Conservation (phyloP, 1,284 basidiomycete genomes). For the Microbotryum lychnidis-dioicae region DNA sequence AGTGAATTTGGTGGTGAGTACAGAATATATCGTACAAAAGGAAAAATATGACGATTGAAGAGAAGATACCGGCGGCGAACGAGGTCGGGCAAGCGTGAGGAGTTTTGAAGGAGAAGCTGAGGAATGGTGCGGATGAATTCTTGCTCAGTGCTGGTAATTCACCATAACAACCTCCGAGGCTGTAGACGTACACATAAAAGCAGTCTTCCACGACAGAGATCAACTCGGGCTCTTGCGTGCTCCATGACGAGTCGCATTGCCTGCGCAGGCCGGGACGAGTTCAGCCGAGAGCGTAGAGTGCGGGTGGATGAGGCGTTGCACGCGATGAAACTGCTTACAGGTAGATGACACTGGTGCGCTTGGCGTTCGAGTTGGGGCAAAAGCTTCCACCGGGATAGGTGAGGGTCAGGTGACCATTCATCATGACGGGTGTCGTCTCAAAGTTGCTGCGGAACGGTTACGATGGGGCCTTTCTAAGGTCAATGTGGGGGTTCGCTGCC, state of each 20-base stretch:
- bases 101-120: constrained; percentile 16
- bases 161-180: no score
- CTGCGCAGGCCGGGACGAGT: constrained; percentile 54
- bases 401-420: constrained; percentile 47
- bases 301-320: constrained; percentile 48
- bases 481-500: not conserved
- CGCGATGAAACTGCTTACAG: constrained; percentile 52
- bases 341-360: constrained; percentile 54
- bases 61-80: constrained; percentile 55
- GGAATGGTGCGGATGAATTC: no score
- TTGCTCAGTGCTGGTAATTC: not conserved
- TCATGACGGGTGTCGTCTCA: constrained; percentile 54
- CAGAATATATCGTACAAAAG: constrained; percentile 9
- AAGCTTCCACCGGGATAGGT: constrained; percentile 53
- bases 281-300: constrained; percentile 52
- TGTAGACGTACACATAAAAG: constrained; percentile 18
- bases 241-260: constrained; percentile 57
- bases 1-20: constrained; percentile 18
- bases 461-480: not conserved
- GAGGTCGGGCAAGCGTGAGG: constrained; percentile 15
- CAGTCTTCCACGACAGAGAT: constrained; percentile 9
- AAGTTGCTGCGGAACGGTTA: constrained; percentile 44
- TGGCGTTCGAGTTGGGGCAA: constrained; percentile 49
- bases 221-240: constrained; percentile 58
- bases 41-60: constrained; percentile 48